phyloP scores from a whole-genome alignment of 345 rosid species.

The Laguncularia racemosa region DNA sequence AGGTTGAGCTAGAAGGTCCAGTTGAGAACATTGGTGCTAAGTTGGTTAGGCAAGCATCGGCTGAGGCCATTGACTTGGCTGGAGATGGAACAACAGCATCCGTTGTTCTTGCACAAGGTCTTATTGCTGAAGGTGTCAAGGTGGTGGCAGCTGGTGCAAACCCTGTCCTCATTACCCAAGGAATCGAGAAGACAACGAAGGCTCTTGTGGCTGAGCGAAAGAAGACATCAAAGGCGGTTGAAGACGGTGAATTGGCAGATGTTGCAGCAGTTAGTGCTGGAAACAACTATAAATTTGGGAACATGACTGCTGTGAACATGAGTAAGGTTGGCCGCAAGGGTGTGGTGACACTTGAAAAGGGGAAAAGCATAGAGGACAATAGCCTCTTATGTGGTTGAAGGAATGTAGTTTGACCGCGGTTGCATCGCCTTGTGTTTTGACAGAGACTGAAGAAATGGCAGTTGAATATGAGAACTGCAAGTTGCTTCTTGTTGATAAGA shows the following conservation, averaged over 20 bases:
- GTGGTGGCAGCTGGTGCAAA: slow-evolving; percentile 99
- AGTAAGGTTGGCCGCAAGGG: slow-evolving; percentile 97
- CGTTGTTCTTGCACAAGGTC: slow-evolving; percentile 98
- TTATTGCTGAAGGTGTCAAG: slow-evolving; percentile 96
- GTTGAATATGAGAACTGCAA: slow-evolving; percentile 97
- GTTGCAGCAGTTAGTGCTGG: slow-evolving; percentile 99
- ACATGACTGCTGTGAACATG: slow-evolving; percentile 97
- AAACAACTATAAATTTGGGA: slow-evolving; percentile 85
- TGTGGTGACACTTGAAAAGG: slow-evolving; percentile 96
- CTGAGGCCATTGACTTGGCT: slow-evolving; percentile 95
- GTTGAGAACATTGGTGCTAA: slow-evolving; percentile 99
- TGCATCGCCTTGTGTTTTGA: slow-evolving; percentile 96
- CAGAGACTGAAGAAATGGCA: slow-evolving; percentile 92
- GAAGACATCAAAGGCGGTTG: slow-evolving; percentile 83
- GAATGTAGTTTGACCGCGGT: slow-evolving; percentile 99
- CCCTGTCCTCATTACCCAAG: slow-evolving; percentile 89
- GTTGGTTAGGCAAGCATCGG: slow-evolving; percentile 95
- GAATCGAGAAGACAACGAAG: slow-evolving; percentile 89
- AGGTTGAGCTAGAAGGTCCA: slow-evolving; percentile 98
- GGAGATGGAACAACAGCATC: slow-evolving; percentile 99
- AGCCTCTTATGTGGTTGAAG: slow-evolving; percentile 94
- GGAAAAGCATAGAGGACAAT: slow-evolving; percentile 95
- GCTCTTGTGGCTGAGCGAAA: slow-evolving; percentile 79
- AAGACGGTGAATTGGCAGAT: slow-evolving; percentile 98
- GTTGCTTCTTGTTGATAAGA: slow-evolving; percentile 96